Percentiles rank a stretch among this genome's conserved stretches.
These are phyloP conservation scores for Carex kokanica DNA, from an alignment of 176 grass and related monocot genomes.

Conservation along the genomic window DNA sequence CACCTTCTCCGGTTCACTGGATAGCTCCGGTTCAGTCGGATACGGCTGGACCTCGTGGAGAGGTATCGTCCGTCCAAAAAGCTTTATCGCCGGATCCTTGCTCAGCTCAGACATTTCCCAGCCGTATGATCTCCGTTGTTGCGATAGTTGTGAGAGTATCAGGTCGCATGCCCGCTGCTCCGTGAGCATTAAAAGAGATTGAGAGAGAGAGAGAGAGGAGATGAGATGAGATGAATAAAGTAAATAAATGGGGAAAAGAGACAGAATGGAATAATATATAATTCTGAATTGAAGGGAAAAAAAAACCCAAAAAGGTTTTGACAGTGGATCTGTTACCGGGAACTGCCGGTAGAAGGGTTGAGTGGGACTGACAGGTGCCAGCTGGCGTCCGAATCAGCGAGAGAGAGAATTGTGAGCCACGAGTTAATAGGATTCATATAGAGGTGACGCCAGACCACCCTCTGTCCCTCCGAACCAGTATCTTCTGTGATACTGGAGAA, in stretches of 20 bases:
- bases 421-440: slow-evolving; percentile 15
- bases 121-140: slow-evolving; percentile 9
- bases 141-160: not conserved
- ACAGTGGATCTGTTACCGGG: slow-evolving; percentile 22
- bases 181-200: not conserved
- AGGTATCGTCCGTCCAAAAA: slow-evolving; percentile 56
- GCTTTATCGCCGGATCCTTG: slow-evolving; percentile 54
- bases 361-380: slow-evolving; percentile 15
- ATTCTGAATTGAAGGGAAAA: not conserved
- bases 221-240: not conserved
- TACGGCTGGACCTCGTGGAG: slow-evolving; percentile 5
- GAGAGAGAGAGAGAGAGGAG: not conserved
- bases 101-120: slow-evolving; percentile 41
- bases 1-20: not conserved
- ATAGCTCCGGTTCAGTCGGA: not conserved
- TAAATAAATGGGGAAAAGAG: not conserved
- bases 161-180: slow-evolving; percentile 1
- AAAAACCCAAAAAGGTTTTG: not conserved
- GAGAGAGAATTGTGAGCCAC: slow-evolving; percentile 23
- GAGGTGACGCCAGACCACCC: not conserved
- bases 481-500: too few relatives aligned
- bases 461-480: too few relatives aligned
- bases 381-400: slow-evolving; percentile 31
- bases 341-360: slow-evolving; percentile 10
- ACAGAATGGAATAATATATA: not conserved